phyloP scores from a whole-genome alignment of 1,284 basidiomycete genomes.

The Boletus semigastroideus region DNA sequence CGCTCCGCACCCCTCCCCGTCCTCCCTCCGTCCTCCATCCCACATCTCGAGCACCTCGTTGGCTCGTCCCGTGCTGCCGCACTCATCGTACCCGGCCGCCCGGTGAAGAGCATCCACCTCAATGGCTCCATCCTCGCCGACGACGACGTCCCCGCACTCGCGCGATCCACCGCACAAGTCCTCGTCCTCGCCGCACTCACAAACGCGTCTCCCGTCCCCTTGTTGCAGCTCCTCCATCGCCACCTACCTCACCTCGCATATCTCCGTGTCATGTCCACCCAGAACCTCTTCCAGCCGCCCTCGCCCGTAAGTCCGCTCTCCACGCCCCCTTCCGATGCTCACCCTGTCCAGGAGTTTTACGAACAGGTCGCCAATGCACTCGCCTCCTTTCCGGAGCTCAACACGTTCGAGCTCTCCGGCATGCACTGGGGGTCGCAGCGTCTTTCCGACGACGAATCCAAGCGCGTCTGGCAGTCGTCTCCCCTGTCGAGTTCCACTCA shows the following conservation, averaged over 20 bases:
- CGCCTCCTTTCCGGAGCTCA: conserved; percentile 52
- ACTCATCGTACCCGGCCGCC: conserved; percentile 58
- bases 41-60: conserved; percentile 54
- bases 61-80: conserved; percentile 57
- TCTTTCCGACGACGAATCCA: conserved; percentile 36
- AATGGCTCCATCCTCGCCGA: conserved; percentile 54
- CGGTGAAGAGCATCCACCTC: conserved; percentile 60
- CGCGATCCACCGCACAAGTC: conserved; percentile 45
- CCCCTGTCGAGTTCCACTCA: conserved; percentile 37
- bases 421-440: conserved; percentile 63
- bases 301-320: conserved; percentile 41
- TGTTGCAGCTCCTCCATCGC: conserved; percentile 45
- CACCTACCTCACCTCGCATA: conserved; percentile 50
- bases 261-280: conserved; percentile 53
- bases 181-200: conserved; percentile 47
- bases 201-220: conserved; percentile 42
- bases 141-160: conserved; percentile 49
- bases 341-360: conserved; percentile 55
- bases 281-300: conserved; percentile 45
- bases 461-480: conserved; percentile 52
- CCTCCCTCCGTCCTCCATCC: conserved; percentile 43
- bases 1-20: conserved; percentile 16
- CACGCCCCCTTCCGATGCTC: conserved; percentile 3
- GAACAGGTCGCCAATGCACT: conserved; percentile 56
- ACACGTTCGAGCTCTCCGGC: conserved; percentile 68